Percentiles rank a stretch among this genome's conserved stretches.
Conservation (phyloP, 2,329 filamentous ascomycete genomes). For the Niveomyces coronatus region DNA sequence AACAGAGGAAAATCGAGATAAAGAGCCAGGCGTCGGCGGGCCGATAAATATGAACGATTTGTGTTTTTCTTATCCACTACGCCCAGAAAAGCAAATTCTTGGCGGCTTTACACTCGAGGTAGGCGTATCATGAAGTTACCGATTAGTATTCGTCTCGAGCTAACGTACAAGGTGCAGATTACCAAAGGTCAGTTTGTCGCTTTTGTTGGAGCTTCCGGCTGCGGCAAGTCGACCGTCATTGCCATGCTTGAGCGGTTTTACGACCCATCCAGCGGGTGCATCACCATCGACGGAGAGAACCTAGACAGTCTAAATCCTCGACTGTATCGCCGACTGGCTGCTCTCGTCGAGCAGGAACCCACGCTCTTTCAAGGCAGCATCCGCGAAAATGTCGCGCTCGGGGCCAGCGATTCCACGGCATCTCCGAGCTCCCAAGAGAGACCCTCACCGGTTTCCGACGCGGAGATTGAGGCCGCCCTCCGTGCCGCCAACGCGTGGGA, state of each 20-base stretch:
- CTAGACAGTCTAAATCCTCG: slow-evolving; percentile 32
- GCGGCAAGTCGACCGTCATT: slow-evolving; percentile 52
- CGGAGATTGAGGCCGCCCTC: slow-evolving; percentile 32
- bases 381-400: slow-evolving; percentile 66
- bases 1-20: slow-evolving; percentile 28
- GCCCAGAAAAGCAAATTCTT: slow-evolving; percentile 29
- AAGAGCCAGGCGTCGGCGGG: slow-evolving; percentile 23
- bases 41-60: slow-evolving; percentile 42
- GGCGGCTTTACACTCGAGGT: slow-evolving; percentile 31
- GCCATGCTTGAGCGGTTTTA: slow-evolving; percentile 39
- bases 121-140: slow-evolving; percentile 16
- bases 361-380: slow-evolving; percentile 71
- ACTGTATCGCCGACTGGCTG: slow-evolving; percentile 40
- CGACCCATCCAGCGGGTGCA: slow-evolving; percentile 32
- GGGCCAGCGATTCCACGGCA: slow-evolving; percentile 17
- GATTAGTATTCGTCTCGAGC: slow-evolving; percentile 15
- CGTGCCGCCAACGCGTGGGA: slow-evolving; percentile 38
- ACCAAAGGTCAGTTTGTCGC: slow-evolving; percentile 39
- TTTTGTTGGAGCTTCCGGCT: slow-evolving; percentile 45
- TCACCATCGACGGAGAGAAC: slow-evolving; percentile 35
- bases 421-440: slow-evolving; percentile 7
- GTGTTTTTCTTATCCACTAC: slow-evolving; percentile 52
- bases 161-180: slow-evolving; percentile 25
- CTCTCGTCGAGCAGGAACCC: slow-evolving; percentile 49
- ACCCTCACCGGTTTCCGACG: slow-evolving; percentile 20